Evolutionary conservation across 139 green algal genomes (phyloP).

Genomic region (Chlamydomonas applanata): DNA sequence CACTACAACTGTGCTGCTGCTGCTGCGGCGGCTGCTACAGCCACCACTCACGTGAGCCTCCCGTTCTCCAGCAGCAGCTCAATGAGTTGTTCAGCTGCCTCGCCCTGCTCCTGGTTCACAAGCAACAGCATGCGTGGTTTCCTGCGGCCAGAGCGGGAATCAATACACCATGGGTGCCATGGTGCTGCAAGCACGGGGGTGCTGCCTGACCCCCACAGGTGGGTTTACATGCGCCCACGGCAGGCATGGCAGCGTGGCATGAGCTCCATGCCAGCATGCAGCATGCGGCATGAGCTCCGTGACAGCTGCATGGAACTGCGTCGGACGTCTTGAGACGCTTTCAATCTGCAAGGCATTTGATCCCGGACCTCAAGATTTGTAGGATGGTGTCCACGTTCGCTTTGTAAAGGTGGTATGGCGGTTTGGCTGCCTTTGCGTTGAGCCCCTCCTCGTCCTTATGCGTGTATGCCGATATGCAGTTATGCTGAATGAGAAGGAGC

Average conservation of each 20-base stretch:
- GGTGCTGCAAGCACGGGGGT: too few relatives aligned
- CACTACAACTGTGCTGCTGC: too few relatives aligned
- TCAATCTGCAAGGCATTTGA: too few relatives aligned
- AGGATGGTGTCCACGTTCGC: conserved; percentile 50
- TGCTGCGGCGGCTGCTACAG: too few relatives aligned
- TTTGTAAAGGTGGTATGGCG: conserved; percentile 54
- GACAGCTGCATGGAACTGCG: too few relatives aligned
- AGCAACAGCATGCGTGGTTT: conserved; percentile 56
- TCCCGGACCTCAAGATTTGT: conserved; percentile 57
- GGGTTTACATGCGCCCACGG: too few relatives aligned
- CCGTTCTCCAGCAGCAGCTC: conserved; percentile 61
- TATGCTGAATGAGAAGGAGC: conserved; percentile 74
- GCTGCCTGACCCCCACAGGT: too few relatives aligned
- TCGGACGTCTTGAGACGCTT: too few relatives aligned
- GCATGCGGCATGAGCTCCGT: too few relatives aligned
- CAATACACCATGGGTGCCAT: background rate
- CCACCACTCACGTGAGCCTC: conserved; percentile 47
- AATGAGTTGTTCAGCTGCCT: conserved; percentile 44
- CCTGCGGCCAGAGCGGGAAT: conserved; percentile 26
- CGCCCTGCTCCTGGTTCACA: conserved; percentile 44
- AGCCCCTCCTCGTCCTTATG: conserved; percentile 47
- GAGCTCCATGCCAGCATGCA: background rate
- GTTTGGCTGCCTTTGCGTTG: conserved; percentile 20
- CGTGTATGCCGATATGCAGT: conserved; percentile 50
- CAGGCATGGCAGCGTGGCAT: too few relatives aligned